These are phyloP conservation scores for Trypanosoma caninum DNA, from an alignment of 208 protist species.

Conservation along the genomic window DNA sequence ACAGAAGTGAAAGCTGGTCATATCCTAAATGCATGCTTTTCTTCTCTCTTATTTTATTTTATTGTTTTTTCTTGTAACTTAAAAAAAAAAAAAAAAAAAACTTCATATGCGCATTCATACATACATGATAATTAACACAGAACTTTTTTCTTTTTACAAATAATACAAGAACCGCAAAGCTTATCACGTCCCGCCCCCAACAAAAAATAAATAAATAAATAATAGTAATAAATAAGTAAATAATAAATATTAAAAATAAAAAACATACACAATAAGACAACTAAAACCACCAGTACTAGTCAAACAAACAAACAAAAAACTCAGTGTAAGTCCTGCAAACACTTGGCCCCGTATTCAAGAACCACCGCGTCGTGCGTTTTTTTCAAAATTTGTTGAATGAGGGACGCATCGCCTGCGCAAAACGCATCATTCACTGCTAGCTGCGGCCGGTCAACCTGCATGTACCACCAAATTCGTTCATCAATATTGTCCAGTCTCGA, in stretches of 20 bases:
- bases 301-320: no score
- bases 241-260: constrained; percentile 6
- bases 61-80: not conserved
- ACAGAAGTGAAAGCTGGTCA: not conserved
- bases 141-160: no score
- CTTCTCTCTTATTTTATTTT: no score
- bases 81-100: constrained; percentile 4
- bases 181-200: no score
- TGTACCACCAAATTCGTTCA: constrained; percentile 43
- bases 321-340: constrained; percentile 22
- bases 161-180: no score
- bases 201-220: no score
- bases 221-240: no score
- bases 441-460: constrained; percentile 31
- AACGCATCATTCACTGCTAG: constrained; percentile 52
- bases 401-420: constrained; percentile 20
- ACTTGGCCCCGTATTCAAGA: constrained; percentile 21
- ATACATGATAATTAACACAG: no score
- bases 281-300: no score
- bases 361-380: constrained; percentile 24
- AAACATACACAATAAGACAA: not conserved
- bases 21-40: not conserved
- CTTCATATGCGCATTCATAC: not conserved
- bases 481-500: constrained; percentile 28
- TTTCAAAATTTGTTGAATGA: constrained; percentile 50